Base-by-base conservation (phyloP, 1,284 basidiomycete genomes). In the Cutaneotrichosporon cyanovorans region DNA sequence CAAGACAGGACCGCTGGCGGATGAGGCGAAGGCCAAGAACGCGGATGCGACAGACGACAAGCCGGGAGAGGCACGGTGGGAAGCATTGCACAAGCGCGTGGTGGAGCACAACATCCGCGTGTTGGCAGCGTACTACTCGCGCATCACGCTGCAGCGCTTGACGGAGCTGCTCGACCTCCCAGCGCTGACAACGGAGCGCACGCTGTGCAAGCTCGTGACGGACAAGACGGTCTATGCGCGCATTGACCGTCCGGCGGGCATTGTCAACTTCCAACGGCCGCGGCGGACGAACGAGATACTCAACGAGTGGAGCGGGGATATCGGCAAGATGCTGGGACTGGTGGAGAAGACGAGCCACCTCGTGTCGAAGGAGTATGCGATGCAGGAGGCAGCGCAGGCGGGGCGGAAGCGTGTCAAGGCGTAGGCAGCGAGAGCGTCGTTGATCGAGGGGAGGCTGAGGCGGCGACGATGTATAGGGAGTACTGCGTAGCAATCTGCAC, bases 51-150 rank as follows among this genome's bases (percentile, higher is more conserved):
- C n/a, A n/a, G 7, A 14, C 15, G 11, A 35, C 14, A 31, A 38
- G 19, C 66, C 67, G 30, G 78, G 78, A 4, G 81, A 86, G 46
- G 83, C 86, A 58, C 80, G 88, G 51, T 98, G 92, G 91, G 86
- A 95, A 64, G 87, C 93, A 61, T 78, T 99, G 31, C 95, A 98
- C 69, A 89, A 84, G 44, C 82, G 95, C 15, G 88, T 98, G 25
- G 87, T 97, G 50, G 95, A 98, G 73, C 95, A 98, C 73, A 99
- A 99, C 68, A 85, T 98, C 61, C 91, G 95, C 42, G 89, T 95
- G 33, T 81, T 98, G 38, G 81, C 90, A 2, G 76, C 84, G 60
- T 99, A 99, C 75, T 98, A 98, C 73, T 92, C 87, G 9, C 83
- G 89, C 50, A 93, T 98, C 62, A 88, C 86, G 16, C 75, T 98